phyloP scores from a whole-genome alignment of 108 stramenopile species.

The Stephanodiscus triporus region DNA sequence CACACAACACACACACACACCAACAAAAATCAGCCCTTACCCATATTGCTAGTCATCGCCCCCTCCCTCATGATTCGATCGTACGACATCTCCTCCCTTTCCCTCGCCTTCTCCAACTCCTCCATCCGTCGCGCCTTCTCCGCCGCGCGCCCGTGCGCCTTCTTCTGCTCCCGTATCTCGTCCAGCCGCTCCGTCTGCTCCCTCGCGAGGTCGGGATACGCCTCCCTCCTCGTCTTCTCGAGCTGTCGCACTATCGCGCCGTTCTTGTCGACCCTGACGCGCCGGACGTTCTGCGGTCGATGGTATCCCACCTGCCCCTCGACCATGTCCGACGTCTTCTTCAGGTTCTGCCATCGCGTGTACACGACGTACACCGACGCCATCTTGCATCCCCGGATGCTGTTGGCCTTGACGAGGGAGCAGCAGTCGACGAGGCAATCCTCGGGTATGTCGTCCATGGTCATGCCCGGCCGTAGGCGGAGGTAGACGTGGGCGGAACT shows the following conservation, averaged over 20 bases:
- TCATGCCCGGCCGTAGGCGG: conserved; percentile 87
- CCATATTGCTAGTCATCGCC: conserved; percentile 66
- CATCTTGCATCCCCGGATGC: conserved; percentile 83
- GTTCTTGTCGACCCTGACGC: conserved; percentile 75
- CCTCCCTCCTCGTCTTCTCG: conserved; percentile 74
- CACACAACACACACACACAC: too few species aligned
- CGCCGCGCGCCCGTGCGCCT: conserved; percentile 57
- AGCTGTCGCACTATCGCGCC: conserved; percentile 69
- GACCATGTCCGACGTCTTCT: conserved; percentile 74
- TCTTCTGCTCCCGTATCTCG: conserved; percentile 75
- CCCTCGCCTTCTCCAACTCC: conserved; percentile 45
- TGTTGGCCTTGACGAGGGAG: conserved; percentile 83
- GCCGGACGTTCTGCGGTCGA: conserved; percentile 83
- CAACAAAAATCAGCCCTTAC: conserved; percentile 15
- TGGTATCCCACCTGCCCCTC: conserved; percentile 84
- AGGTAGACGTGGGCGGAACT: conserved; percentile 98
- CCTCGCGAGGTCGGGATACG: conserved; percentile 62
- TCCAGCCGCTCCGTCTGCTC: conserved; percentile 62
- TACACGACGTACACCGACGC: conserved; percentile 77
- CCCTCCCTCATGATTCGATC: conserved; percentile 71
- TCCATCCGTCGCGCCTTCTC: conserved; percentile 63
- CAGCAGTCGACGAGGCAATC: conserved; percentile 74
- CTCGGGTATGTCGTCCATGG: conserved; percentile 83
- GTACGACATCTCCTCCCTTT: conserved; percentile 71
- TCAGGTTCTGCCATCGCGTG: conserved; percentile 85